Evolutionary conservation across 2,329 filamentous ascomycete species (phyloP).

Genomic region (Emergomyces orientalis): DNA sequence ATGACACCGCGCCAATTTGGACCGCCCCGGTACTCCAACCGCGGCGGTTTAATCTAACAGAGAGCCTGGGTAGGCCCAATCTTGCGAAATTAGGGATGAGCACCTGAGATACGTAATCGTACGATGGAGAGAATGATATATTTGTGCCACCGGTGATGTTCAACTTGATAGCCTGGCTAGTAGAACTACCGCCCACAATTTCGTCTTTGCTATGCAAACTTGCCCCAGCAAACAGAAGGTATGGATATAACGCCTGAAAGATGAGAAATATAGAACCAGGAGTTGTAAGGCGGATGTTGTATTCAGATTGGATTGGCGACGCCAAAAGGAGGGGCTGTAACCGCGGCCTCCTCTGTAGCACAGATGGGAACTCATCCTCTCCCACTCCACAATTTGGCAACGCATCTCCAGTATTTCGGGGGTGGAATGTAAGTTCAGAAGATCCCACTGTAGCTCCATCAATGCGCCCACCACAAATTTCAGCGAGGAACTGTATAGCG

Average conservation of each 20-base stretch:
- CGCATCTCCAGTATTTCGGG: conserved; percentile 12
- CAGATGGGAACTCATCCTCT: not conserved
- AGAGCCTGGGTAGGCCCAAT: conserved; percentile 43
- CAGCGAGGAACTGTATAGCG: conserved; percentile 44
- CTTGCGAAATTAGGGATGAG: conserved; percentile 44
- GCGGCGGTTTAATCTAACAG: conserved; percentile 36
- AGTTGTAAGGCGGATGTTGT: conserved; percentile 37
- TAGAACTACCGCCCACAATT: conserved; percentile 5
- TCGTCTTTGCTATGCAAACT: conserved; percentile 7
- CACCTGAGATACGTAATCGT: conserved; percentile 49
- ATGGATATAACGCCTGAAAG: conserved; percentile 52
- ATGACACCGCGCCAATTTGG: conserved; percentile 42
- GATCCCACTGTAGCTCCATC: conserved; percentile 30
- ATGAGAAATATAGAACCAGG: conserved; percentile 49
- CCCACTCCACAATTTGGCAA: not conserved
- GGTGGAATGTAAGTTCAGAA: conserved; percentile 27
- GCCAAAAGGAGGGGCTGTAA: not conserved
- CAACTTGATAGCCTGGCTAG: conserved; percentile 26
- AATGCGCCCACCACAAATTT: conserved; percentile 39
- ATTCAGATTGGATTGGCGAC: conserved; percentile 24
- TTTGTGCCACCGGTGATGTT: conserved; percentile 51
- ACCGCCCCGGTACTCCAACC: conserved; percentile 46
- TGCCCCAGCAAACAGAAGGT: conserved; percentile 40
- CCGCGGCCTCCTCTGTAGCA: conserved; percentile 6
- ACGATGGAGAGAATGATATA: conserved; percentile 45